A percentile compares a stretch with the other conserved stretches of the same genome.
Evolutionary conservation across 345 rosid genomes (phyloP).

Genomic region (Sisymbrium altissimum): DNA sequence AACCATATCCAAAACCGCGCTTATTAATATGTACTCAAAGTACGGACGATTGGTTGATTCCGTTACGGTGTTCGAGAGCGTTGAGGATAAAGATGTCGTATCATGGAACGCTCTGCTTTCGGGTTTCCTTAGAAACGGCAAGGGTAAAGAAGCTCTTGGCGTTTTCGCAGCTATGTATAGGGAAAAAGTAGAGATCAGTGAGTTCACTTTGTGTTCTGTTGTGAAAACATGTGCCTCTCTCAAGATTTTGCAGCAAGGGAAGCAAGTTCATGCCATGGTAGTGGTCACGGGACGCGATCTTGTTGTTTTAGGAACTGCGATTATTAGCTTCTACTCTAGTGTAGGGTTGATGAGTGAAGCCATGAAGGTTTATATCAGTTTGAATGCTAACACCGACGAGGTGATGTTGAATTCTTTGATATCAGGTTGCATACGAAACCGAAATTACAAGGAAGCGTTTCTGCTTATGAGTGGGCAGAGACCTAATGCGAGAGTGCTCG

Average conservation of each 20-base stretch:
- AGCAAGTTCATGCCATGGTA: conserved; percentile 70
- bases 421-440: conserved; percentile 58
- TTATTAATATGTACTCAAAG: conserved; percentile 71
- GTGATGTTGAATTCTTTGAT: conserved; percentile 66
- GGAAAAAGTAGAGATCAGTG: conserved; percentile 52
- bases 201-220: conserved; percentile 62
- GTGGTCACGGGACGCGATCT: conserved; percentile 66
- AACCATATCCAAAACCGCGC: conserved; percentile 58
- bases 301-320: conserved; percentile 65
- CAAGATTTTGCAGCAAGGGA: conserved; percentile 58
- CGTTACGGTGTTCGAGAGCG: conserved; percentile 48
- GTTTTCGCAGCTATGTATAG: conserved; percentile 54
- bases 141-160: conserved; percentile 50
- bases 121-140: conserved; percentile 51
- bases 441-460: conserved; percentile 51
- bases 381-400: conserved; percentile 40
- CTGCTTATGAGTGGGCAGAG: conserved; percentile 44
- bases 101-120: conserved; percentile 78
- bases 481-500: conserved; percentile 58
- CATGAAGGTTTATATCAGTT: conserved; percentile 46
- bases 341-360: conserved; percentile 51
- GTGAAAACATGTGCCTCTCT: conserved; percentile 59
- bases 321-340: conserved; percentile 63
- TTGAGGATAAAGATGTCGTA: conserved; percentile 56
- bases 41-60: conserved; percentile 45